Base-by-base conservation (phyloP, 2,329 filamentous ascomycete species). In the Fusarium miscanthi region DNA sequence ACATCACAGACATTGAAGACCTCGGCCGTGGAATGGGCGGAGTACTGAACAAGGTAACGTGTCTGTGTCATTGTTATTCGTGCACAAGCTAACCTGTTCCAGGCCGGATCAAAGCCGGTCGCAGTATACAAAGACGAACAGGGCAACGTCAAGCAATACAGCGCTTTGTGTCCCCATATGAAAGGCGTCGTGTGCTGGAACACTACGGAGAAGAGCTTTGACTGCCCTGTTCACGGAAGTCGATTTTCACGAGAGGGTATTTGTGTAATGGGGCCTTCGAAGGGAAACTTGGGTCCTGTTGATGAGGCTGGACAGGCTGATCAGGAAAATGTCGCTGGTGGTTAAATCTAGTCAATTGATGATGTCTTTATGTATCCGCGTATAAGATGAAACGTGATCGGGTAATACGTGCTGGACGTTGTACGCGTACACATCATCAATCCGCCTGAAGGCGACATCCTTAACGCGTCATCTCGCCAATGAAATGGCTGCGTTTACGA, bases 111-210 rank as follows among this genome's bases (percentile, higher is more conserved):
- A n/a, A 85, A 82, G 67, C 87, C 87, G 0, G 69, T 87, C 13
- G 88, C 87, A 0, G 84, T 89, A 0, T 90, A 89, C 79, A 89
- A 88, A 74, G 86, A 88, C 64, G 86, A 88, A 10, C 77, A 84
- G 0, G 87, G 87, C 1, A 81, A 86, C 33, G 81, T 87, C 3
- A 82, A 82, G 37, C 84, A 83, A 72, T 85, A 87, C 76, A 88
- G 84, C 48, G 88, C 87, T 0, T 61, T 90, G 1, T 90, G 87
- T 70, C 87, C 88, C 10, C 87, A 90, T 72, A 68, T 89, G 78
- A 84, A 87, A 63, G 87, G 86, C 2, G 85, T 89, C 0, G 83
- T 89, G 0, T 87, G 86, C 76, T 90, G 87, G 87, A 90, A 90
- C 66, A 70, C 78, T 9, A 79, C 80, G 0, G 86, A 88, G 78